Evolutionary conservation across 2,329 filamentous ascomycete genomes (phyloP).

Genomic region (Ophiostoma ulmi): DNA sequence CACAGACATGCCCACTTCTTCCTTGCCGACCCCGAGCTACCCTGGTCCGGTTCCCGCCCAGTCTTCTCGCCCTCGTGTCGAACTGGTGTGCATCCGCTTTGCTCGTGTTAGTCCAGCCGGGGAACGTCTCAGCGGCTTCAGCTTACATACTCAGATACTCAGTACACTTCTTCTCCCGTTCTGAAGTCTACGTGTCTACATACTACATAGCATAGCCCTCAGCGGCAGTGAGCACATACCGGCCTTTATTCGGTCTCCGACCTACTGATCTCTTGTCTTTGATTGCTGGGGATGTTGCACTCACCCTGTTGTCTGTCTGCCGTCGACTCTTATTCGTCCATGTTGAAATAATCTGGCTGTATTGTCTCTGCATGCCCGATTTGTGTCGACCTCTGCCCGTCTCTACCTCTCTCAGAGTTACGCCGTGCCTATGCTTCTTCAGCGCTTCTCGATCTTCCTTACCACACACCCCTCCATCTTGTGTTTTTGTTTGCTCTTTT

Average conservation of each 20-base stretch:
- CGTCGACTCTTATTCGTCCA: background rate
- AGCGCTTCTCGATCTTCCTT: background rate
- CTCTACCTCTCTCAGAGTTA: background rate
- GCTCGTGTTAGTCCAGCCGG: constrained; percentile 10
- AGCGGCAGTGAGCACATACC: background rate
- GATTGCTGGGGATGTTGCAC: background rate
- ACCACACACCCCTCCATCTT: background rate
- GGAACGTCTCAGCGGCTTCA: constrained; percentile 2
- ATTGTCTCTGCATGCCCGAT: background rate
- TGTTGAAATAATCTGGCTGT: background rate
- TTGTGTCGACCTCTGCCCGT: background rate
- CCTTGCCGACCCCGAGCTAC: background rate
- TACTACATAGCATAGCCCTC: background rate
- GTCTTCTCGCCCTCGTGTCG: constrained; percentile 8
- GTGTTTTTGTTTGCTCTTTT: background rate
- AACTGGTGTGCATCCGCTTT: constrained; percentile 15
- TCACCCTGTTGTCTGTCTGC: background rate
- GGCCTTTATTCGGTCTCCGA: background rate
- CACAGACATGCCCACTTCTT: background rate
- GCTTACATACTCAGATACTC: background rate
- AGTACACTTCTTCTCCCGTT: background rate
- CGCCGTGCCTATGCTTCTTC: background rate
- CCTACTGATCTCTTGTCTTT: background rate
- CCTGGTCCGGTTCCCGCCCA: background rate
- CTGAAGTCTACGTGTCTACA: background rate